A percentile compares a stretch with the other conserved stretches of the same genome.
Evolutionary conservation across 1,139 yeast genomes (phyloP).

Genomic region (Diutina pseudorugosa): DNA sequence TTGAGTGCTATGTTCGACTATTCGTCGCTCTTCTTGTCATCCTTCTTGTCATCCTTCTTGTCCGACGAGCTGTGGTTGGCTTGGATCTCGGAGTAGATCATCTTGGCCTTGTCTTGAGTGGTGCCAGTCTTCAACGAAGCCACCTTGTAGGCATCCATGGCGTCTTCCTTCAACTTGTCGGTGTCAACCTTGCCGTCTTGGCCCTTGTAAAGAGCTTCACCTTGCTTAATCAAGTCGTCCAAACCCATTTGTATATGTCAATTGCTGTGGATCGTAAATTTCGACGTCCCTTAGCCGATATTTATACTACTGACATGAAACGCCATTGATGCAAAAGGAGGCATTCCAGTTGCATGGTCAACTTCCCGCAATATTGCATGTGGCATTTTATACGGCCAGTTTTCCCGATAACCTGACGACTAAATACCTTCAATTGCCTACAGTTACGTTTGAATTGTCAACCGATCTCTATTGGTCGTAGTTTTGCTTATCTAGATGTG

Average conservation of each 20-base stretch:
- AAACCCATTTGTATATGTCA: neutral
- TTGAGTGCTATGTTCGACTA: no score
- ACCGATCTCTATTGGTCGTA: no score
- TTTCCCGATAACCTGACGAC: no score
- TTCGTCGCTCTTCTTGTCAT: neutral
- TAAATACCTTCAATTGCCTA: no score
- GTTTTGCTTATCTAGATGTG: no score
- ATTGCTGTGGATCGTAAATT: neutral
- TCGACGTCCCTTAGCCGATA: neutral
- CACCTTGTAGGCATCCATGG: slow-evolving; percentile 2
- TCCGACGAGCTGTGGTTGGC: neutral
- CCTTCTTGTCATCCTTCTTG: neutral
- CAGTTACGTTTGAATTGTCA: no score
- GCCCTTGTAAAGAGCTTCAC: slow-evolving; percentile 2
- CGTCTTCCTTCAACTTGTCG: slow-evolving; percentile 2
- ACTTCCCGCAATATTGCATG: neutral
- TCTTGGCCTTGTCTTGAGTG: slow-evolving; percentile 3
- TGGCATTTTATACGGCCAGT: neutral
- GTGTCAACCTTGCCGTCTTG: slow-evolving; percentile 3
- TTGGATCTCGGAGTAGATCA: neutral
- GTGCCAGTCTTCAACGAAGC: neutral
- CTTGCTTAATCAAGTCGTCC: slow-evolving; percentile 1
- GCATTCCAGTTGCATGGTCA: neutral
- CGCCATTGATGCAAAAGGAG: neutral
- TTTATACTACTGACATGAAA: neutral